Evolutionary conservation across 2,329 filamentous ascomycete genomes (phyloP), one percentile per base, ranked within the genome.

Genomic region (Bipolaris victoriae): DNA sequence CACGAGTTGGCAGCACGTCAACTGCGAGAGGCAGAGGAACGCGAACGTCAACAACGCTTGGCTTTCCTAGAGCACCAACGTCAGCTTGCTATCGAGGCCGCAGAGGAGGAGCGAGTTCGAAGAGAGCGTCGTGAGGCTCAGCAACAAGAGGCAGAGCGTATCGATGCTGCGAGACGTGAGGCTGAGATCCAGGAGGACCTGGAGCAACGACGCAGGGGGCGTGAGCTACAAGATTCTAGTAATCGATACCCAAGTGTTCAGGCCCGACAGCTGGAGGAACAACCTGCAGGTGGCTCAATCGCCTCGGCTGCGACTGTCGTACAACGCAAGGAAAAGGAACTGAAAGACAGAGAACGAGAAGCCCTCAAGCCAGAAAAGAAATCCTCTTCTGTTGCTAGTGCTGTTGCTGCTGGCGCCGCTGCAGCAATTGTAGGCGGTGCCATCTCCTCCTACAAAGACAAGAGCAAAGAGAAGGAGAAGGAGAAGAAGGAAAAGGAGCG

Each of bases 361-460:
- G 61, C 72, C 26, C 65, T 73, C 13, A 65, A 73, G 37, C 68
- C 70, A 18, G 68, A 76, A 18, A 79, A 76, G 77, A 76, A 73
- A 52, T 71, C 65, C 6, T 68, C 77, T 44, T 73, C 74, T 26
- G 76, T 73, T 33, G 76, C 74, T 33, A 74, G 71, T 26, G 74
- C 71, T 29, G 65, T 69, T 7, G 74, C 71, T 29, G 75, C 71
- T 36, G 68, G 69, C 48, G 71, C 73, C 15, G 73, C 71, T 13
- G 69, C 70, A 6, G 70, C 67, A 1, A 73, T 75, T 24, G 64
- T 70, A 9, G 67, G 62, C 24, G 69, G 69, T 3, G 71, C 72
- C 15, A 75, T 75, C 9, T 68, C 68, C 2, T 70, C 70, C 2
- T 66, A 63, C 52, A 64, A 65, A 37, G 66, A 66, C 47, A 70